phyloP scores from a whole-genome alignment of 2,329 filamentous ascomycete species.

The Paramyrothecium sp. region DNA sequence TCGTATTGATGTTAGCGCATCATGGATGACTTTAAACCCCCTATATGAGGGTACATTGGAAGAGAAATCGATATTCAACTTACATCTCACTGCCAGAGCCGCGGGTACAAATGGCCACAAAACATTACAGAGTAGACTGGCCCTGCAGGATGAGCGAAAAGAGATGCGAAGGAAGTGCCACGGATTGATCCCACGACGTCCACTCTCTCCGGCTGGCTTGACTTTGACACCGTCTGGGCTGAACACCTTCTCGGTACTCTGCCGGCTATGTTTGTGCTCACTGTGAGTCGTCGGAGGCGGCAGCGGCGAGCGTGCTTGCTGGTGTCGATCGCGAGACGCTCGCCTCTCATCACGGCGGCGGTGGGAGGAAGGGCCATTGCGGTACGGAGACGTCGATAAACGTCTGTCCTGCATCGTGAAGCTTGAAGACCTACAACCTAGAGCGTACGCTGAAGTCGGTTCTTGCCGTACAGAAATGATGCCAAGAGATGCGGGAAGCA shows the following conservation, averaged over 20 bases:
- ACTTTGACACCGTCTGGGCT: constrained; percentile 9
- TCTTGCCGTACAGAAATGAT: too few relatives aligned
- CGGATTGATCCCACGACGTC: constrained; percentile 42
- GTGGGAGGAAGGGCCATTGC: constrained; percentile 5
- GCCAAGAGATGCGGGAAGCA: too few relatives aligned
- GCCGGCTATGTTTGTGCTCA: constrained; percentile 14
- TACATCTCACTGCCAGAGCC: constrained; percentile 42
- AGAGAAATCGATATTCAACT: constrained; percentile 9
- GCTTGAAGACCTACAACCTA: too few relatives aligned
- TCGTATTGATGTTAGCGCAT: constrained; percentile 5
- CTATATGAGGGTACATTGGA: too few relatives aligned
- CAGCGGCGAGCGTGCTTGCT: constrained; percentile 8
- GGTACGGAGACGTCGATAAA: not conserved
- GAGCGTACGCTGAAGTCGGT: too few relatives aligned
- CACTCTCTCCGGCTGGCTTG: constrained; percentile 40
- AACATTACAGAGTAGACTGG: constrained; percentile 44
- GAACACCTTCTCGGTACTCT: constrained; percentile 10
- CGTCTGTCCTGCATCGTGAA: not conserved
- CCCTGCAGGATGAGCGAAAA: constrained; percentile 41
- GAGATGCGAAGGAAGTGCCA: constrained; percentile 41
- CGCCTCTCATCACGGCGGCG: constrained; percentile 4
- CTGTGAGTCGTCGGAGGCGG: constrained; percentile 24
- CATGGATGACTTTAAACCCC: not conserved
- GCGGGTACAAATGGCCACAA: constrained; percentile 50
- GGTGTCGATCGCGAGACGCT: constrained; percentile 7